Base-by-base conservation (phyloP, 1,284 basidiomycete genomes). In the Trametes versicolor region DNA sequence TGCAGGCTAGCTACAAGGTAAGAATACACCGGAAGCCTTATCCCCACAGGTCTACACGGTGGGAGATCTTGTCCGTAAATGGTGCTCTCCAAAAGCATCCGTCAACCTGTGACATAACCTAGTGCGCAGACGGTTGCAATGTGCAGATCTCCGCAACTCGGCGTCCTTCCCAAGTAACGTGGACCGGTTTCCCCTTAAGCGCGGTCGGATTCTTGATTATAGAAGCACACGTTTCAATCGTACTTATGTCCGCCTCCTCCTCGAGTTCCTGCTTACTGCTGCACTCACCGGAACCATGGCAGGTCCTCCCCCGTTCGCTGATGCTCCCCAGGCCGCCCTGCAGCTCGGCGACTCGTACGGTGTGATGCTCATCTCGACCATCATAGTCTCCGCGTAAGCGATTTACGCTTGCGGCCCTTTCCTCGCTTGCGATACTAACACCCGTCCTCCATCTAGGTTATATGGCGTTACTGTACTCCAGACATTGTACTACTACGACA, bases 271-370 rank as follows among this genome's bases (percentile, higher is more conserved):
- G 1, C 54, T 4, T 29, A 27, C 7, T 29, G 51, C 51, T 49
- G 41, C 53, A 27, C 17, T 55, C 23, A 55, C 60, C 49, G 60
- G 36, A 39, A 41, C 27, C 29, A 61, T 55, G 60, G 45, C 45
- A 49, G 25, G 17, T 36, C 27, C 23, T 39, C 51, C 53, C 27
- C 43, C 43, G 2, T 9, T 27, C 10, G 13, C 25, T 21, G 52
- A 12, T 25, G 25, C 4, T 25, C 25, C 39, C 4, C 60, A 53
- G 27, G 45, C 45, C 29, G 15, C 25, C 3, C 57, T 54, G 43
- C 59, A 57, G 43, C 64, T 69, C 45, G 68, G 65, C 27, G 59
- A 61, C 50, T 63, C 68, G 17, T 69, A 60, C 47, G 68, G 68
- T 23, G 68, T 64, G n/a, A 66, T 64, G 60, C 65, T 69, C 27